Evolutionary conservation across 2,329 filamentous ascomycete genomes (phyloP).

Genomic region (Allantophomopsis lycopodina): DNA sequence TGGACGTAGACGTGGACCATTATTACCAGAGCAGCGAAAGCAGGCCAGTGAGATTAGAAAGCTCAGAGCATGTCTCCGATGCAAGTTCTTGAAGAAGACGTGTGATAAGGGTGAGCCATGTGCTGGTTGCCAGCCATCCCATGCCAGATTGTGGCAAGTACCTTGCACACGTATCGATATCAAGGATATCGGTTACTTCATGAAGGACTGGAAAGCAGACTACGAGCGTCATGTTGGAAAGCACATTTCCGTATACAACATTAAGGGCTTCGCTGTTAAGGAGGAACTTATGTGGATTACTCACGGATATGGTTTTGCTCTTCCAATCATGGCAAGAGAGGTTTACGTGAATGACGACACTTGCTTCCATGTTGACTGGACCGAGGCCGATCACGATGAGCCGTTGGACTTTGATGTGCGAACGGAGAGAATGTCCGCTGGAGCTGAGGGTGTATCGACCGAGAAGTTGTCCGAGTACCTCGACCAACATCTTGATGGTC

Average conservation of each 20-base stretch:
- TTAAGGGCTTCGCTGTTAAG: conserved; percentile 66
- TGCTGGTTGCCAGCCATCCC: conserved; percentile 86
- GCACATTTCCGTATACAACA: conserved; percentile 85
- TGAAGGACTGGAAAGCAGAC: conserved; percentile 98
- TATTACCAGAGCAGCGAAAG: conserved; percentile 86
- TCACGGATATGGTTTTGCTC: conserved; percentile 85
- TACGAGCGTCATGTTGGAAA: conserved; percentile 82
- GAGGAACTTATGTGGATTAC: conserved; percentile 78
- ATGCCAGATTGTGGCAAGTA: conserved; percentile 92
- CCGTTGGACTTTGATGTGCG: conserved; percentile 74
- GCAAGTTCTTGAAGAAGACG: conserved; percentile 98
- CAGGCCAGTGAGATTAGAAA: conserved; percentile 96
- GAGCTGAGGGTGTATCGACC: conserved; percentile 73
- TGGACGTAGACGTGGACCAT: conserved; percentile 75
- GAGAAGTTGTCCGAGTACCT: conserved; percentile 81
- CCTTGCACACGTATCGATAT: conserved; percentile 97
- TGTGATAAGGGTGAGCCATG: conserved; percentile 97
- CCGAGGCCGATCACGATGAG: conserved; percentile 65
- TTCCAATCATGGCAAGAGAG: conserved; percentile 87
- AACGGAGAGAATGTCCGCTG: conserved; percentile 80
- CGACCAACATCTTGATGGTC: conserved; percentile 84
- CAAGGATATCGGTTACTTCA: conserved; percentile 96
- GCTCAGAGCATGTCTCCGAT: conserved; percentile 80
- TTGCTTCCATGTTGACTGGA: conserved; percentile 90
- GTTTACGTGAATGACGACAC: conserved; percentile 85